Evolutionary conservation across 176 grass and related monocot genomes (phyloP).

Genomic region (Triticum monococcum): DNA sequence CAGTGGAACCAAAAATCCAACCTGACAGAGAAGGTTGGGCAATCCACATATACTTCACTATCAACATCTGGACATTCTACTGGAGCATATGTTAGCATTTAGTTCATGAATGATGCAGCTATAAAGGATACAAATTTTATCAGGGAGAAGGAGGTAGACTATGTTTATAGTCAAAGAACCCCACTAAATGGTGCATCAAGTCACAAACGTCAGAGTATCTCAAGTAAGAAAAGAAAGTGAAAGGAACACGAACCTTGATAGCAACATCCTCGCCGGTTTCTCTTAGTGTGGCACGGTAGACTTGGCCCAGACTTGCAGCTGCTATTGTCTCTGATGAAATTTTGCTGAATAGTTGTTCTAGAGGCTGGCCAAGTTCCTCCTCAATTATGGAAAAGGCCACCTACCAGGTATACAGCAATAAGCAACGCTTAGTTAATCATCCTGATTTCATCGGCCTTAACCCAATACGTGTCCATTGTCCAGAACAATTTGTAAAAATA

Average conservation of each 20-base stretch:
- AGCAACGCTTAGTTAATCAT: not conserved
- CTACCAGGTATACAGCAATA: slow-evolving; percentile 38
- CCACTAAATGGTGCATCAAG: slow-evolving; percentile 22
- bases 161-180: slow-evolving; percentile 1
- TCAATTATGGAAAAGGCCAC: slow-evolving; percentile 95
- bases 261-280: slow-evolving; percentile 97
- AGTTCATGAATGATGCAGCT: not conserved
- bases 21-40: not conserved
- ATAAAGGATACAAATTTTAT: not conserved
- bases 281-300: slow-evolving; percentile 91
- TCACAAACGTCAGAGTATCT: slow-evolving; percentile 2
- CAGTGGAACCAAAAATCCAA: not conserved
- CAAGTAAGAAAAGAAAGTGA: slow-evolving; percentile 27
- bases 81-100: too few species aligned
- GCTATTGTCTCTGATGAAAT: slow-evolving; percentile 95
- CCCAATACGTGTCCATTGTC: not conserved
- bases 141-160: not conserved
- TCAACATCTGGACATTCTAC: not conserved
- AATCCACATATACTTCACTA: not conserved
- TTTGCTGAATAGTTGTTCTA: slow-evolving; percentile 83
- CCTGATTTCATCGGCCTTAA: not conserved
- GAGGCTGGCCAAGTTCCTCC: slow-evolving; percentile 83
- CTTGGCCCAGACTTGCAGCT: slow-evolving; percentile 98
- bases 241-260: slow-evolving; percentile 66
- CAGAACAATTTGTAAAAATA: slow-evolving; percentile 4